Evolutionary conservation across 192 early-diverging fungal genomes (phyloP).

Genomic region (Cetraspora pellucida): DNA sequence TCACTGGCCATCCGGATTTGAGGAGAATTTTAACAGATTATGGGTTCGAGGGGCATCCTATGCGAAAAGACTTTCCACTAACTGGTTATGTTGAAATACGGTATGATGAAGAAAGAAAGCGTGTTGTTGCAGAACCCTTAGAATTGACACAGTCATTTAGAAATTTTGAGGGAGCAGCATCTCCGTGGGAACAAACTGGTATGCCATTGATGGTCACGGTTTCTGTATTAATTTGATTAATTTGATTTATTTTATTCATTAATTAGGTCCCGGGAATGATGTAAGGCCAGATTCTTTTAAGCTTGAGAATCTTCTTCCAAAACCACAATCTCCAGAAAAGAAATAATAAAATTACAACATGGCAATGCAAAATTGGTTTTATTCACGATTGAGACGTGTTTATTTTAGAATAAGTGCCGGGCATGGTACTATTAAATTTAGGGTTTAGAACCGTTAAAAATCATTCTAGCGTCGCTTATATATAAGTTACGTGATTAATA

Average conservation of each 20-base stretch:
- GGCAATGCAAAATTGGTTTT: no score
- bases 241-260: not conserved
- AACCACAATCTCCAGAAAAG: constrained; percentile 12
- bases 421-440: no score
- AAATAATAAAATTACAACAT: not conserved
- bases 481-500: no score
- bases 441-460: no score
- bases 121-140: constrained; percentile 93
- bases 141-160: constrained; percentile 96
- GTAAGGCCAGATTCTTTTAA: constrained; percentile 40
- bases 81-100: constrained; percentile 98
- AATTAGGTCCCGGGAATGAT: constrained; percentile 47
- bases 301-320: constrained; percentile 29
- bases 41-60: constrained; percentile 93
- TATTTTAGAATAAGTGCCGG: no score
- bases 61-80: constrained; percentile 98
- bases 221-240: not conserved
- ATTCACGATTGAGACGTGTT: no score
- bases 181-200: constrained; percentile 92
- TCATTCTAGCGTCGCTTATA: no score
- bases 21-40: constrained; percentile 97
- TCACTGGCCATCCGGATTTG: constrained; percentile 93
- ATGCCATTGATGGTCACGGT: constrained; percentile 25
- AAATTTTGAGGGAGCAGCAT: constrained; percentile 89
- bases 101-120: constrained; percentile 98